Base-by-base conservation (phyloP, 2,329 filamentous ascomycete genomes). In the Paraphaeosphaeria minitans region DNA sequence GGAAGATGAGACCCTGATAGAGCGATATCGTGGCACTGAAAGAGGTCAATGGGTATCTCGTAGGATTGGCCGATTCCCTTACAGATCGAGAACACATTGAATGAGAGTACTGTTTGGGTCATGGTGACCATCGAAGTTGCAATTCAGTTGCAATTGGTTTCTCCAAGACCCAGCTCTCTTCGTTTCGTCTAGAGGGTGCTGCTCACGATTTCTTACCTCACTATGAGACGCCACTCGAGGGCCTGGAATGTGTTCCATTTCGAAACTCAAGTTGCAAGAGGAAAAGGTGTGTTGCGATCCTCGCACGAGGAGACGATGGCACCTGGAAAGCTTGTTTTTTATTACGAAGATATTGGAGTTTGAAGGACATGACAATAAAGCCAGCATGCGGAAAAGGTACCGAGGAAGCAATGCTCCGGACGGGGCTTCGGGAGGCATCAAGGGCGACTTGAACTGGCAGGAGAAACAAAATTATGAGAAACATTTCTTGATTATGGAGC, bases 331-430 rank as follows among this genome's bases (percentile, higher is more conserved):
- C 86, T 0, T 89, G 85, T 61, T 87, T 86, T 1, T 66, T 91
- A 90, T 86, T 66, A 90, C 88, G 0, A 78, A 80, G 0, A 75
- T 91, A 5, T 68, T 80, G 1, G 81, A 84, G 39, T 62, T 91
- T 5, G 83, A 78, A 4, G 84, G 82, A 0, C 75, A 82, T 52
- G 83, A 87, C 58, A 85, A 90, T 69, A 61, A 65, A 0, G 69
- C 80, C 1, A 78, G 81, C 1, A 67, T 66, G 1, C 79, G 78
- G 4, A 79, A 89, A 29, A 81, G 85, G 0, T 77, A 77, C 21
- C 89, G 89, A 0, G 85, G 84, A 0, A 83, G 83, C 67, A 90
- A 89, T 65, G 90, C 87, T 84, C 75, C 80, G 4, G 85, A 89
- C 19, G 39, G 39, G 39, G 21, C 39, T 19, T 42, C 39, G 19